A percentile compares a stretch with the other conserved stretches of the same genome.
Evolutionary conservation across 345 rosid species (phyloP).

Genomic region (Punica granatum): DNA sequence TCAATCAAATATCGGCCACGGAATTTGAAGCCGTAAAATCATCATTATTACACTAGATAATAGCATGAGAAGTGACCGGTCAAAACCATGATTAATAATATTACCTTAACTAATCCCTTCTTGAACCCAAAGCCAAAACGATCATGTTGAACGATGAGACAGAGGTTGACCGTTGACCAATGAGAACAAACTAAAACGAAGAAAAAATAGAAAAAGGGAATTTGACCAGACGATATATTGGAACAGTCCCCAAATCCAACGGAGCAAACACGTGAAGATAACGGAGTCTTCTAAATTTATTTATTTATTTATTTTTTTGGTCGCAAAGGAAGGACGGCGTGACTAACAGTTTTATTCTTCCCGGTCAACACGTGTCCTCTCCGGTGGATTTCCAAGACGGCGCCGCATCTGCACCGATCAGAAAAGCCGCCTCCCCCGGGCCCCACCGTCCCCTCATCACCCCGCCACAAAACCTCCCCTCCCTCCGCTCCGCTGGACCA

Average conservation of each 20-base stretch:
- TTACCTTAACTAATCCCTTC: neutral
- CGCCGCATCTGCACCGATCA: slow-evolving; percentile 8
- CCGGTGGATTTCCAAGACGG: slow-evolving; percentile 12
- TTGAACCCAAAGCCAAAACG: neutral
- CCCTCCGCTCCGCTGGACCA: neutral
- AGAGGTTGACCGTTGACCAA: neutral
- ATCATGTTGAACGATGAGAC: neutral
- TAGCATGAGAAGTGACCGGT: neutral
- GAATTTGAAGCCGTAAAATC: neutral
- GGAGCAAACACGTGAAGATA: neutral
- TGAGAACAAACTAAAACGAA: neutral
- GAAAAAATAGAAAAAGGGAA: neutral
- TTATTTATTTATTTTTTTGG: neutral
- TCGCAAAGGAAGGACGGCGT: neutral
- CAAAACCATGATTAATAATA: neutral
- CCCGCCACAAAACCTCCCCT: slow-evolving; percentile 1
- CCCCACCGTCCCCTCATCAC: neutral
- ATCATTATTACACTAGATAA: neutral
- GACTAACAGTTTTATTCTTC: slow-evolving; percentile 4
- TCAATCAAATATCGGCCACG: too few species aligned
- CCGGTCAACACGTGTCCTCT: slow-evolving; percentile 32
- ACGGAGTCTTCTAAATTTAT: neutral
- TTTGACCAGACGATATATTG: slow-evolving; percentile 1
- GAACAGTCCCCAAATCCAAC: neutral
- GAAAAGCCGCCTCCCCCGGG: neutral